Conservation (phyloP, 306 rosid genomes). For the Glycine soja region DNA sequence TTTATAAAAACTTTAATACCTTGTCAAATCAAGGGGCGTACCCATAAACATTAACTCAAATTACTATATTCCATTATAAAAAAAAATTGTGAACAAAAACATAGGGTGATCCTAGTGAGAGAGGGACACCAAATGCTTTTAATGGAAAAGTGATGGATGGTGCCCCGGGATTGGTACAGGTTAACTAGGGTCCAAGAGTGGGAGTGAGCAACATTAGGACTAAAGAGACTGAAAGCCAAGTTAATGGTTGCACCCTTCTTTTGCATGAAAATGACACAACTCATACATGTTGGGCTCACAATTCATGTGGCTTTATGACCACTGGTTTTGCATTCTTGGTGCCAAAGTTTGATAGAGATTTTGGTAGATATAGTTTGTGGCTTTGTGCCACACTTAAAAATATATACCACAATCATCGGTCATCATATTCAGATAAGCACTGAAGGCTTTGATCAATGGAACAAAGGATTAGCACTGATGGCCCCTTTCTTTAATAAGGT, state of each 20-base stretch:
- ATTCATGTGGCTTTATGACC: constrained; percentile 34
- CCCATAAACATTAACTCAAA: constrained; percentile 28
- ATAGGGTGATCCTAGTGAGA: neutral
- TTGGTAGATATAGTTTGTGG: neutral
- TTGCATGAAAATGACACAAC: constrained; percentile 53
- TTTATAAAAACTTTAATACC: neutral
- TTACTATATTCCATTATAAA: neutral
- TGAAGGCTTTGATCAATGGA: constrained; percentile 24
- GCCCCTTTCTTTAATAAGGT: neutral
- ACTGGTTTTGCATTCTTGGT: constrained; percentile 26
- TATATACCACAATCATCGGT: constrained; percentile 29
- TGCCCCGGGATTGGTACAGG: constrained; percentile 23
- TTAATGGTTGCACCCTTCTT: constrained; percentile 34
- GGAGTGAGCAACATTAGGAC: constrained; percentile 11
- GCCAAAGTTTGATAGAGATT: constrained; percentile 13
- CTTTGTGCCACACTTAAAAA: constrained; percentile 14
- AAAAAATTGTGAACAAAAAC: constrained; percentile 35
- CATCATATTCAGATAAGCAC: constrained; percentile 40
- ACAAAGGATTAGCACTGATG: neutral
- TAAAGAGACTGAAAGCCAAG: neutral
- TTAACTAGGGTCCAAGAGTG: constrained; percentile 29
- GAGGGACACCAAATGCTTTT: constrained; percentile 39
- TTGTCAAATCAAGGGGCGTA: constrained; percentile 2
- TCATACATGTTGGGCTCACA: constrained; percentile 38
- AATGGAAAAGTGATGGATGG: constrained; percentile 52